Conservation (phyloP, 805 yeast genomes). For the Yarrowia yakushimensis region DNA sequence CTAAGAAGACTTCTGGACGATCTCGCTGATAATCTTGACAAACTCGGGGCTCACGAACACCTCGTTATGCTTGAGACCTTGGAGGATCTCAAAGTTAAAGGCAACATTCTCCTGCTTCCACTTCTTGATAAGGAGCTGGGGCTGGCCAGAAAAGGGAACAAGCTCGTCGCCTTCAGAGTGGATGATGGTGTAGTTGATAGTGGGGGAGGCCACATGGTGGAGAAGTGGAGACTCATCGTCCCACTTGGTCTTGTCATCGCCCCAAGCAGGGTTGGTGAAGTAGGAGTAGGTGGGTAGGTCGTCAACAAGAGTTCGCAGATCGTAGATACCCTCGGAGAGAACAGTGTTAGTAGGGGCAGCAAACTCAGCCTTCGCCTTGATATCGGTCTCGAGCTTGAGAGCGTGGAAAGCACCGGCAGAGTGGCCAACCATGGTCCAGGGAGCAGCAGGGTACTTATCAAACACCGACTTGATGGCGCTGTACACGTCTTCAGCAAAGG, state of each 20-base stretch:
- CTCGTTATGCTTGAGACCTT: slow-evolving; percentile 53
- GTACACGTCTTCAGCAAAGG: slow-evolving; percentile 55
- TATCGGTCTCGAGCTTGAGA: slow-evolving; percentile 44
- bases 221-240: slow-evolving; percentile 31
- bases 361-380: neutral
- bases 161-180: slow-evolving; percentile 71
- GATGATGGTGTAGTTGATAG: slow-evolving; percentile 41
- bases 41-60: slow-evolving; percentile 49
- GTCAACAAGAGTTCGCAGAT: slow-evolving; percentile 46
- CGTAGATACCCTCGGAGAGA: slow-evolving; percentile 62
- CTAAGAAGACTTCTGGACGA: slow-evolving; percentile 2
- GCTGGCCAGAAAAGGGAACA: slow-evolving; percentile 50
- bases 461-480: slow-evolving; percentile 41
- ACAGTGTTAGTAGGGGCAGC: slow-evolving; percentile 2
- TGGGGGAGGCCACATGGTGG: slow-evolving; percentile 21
- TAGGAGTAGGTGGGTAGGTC: slow-evolving; percentile 60
- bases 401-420: slow-evolving; percentile 75
- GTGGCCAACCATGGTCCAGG: slow-evolving; percentile 57
- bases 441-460: slow-evolving; percentile 32
- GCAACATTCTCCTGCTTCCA: slow-evolving; percentile 25
- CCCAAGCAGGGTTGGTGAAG: slow-evolving; percentile 62
- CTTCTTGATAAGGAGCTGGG: slow-evolving; percentile 24
- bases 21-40: slow-evolving; percentile 33
- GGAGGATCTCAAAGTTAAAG: slow-evolving; percentile 25
- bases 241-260: slow-evolving; percentile 35